These are phyloP conservation scores for Middelhovenomyces tepae DNA, from an alignment of 805 yeast genomes.

Conservation along the genomic window DNA sequence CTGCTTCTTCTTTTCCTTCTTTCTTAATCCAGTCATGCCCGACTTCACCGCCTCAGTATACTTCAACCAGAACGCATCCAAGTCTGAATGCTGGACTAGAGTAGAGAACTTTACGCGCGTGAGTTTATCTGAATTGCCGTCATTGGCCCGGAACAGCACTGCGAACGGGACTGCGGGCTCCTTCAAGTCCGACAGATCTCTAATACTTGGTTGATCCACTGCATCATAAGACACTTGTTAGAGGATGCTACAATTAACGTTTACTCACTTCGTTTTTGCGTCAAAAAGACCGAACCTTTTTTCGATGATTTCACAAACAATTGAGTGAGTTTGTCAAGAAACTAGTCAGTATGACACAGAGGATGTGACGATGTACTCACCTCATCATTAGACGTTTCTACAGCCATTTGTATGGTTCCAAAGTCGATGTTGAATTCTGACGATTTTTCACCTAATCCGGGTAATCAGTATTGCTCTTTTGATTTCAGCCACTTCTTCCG, in stretches of 20 bases:
- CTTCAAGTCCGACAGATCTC: not conserved
- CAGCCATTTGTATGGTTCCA: too few species aligned
- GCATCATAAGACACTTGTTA: not conserved
- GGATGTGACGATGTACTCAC: too few species aligned
- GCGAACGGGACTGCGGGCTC: constrained; percentile 35
- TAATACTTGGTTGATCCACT: not conserved
- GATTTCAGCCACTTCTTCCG: too few species aligned
- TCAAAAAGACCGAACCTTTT: constrained; percentile 1
- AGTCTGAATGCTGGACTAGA: constrained; percentile 48
- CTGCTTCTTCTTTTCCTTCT: constrained; percentile 73
- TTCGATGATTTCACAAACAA: not conserved
- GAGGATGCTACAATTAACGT: not conserved
- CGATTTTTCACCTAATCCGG: too few species aligned
- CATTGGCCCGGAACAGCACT: constrained; percentile 58
- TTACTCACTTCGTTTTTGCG: constrained; percentile 3
- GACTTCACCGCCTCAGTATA: constrained; percentile 61
- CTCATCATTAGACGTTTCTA: too few species aligned
- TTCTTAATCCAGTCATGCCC: constrained; percentile 68
- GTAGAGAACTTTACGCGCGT: constrained; percentile 61
- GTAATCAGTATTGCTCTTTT: too few species aligned
- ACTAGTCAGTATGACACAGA: too few species aligned
- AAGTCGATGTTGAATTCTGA: constrained; percentile 64
- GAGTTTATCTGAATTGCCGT: constrained; percentile 44
- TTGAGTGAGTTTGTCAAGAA: not conserved
- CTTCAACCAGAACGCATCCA: constrained; percentile 69